Evolutionary conservation across 768 basidiomycete species (phyloP).

Genomic region (Boletellus sp.): DNA sequence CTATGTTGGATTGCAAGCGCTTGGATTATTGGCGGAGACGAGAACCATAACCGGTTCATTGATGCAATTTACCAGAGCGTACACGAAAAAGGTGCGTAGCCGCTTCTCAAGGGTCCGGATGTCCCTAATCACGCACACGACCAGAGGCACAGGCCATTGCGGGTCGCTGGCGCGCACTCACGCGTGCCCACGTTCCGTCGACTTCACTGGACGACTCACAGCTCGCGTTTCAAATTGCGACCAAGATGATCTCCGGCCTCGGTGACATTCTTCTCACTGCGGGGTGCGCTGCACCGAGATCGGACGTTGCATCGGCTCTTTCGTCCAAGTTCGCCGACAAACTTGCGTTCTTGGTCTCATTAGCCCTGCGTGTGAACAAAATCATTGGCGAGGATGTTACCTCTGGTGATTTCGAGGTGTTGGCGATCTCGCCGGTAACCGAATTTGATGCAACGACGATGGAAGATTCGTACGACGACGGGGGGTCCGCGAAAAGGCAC

Average conservation of each 20-base stretch:
- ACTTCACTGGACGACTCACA: constrained; percentile 21
- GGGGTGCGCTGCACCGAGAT: constrained; percentile 21
- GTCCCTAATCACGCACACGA: neutral
- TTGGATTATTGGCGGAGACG: constrained; percentile 31
- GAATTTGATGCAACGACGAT: constrained; percentile 25
- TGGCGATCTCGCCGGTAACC: constrained; percentile 23
- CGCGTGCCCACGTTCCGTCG: constrained; percentile 30
- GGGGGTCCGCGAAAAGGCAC: constrained; percentile 7
- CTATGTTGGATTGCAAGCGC: constrained; percentile 26
- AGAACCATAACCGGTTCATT: constrained; percentile 18
- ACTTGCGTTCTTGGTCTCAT: constrained; percentile 40
- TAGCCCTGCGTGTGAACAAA: constrained; percentile 47
- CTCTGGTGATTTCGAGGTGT: constrained; percentile 31
- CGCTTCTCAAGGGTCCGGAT: neutral
- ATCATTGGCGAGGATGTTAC: constrained; percentile 30
- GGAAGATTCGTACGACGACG: constrained; percentile 34
- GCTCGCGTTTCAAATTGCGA: constrained; percentile 21
- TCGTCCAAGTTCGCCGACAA: constrained; percentile 41
- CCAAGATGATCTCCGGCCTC: constrained; percentile 24
- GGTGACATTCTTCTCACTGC: constrained; percentile 28
- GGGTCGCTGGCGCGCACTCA: constrained; percentile 43
- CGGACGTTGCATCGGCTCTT: constrained; percentile 37
- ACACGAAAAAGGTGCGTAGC: constrained; percentile 33
- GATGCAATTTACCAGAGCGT: constrained; percentile 33
- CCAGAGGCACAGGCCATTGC: constrained; percentile 44